These are phyloP conservation scores for Aschersonia sp. DNA, from an alignment of 2,329 filamentous ascomycete species.

Conservation along the genomic window DNA sequence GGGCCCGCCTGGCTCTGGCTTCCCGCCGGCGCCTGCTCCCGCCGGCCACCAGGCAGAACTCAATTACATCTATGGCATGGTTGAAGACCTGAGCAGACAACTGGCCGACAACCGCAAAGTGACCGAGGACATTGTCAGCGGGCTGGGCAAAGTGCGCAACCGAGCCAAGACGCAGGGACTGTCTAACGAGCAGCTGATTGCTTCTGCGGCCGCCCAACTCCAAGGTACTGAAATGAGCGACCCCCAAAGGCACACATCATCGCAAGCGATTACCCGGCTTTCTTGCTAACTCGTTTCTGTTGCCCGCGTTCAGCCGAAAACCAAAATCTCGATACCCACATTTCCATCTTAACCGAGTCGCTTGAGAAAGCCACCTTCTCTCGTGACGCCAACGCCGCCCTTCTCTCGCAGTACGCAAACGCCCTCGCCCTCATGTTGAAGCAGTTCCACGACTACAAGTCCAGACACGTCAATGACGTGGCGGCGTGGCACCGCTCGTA, in stretches of 20 bases:
- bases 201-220: constrained; percentile 39
- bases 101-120: constrained; percentile 46
- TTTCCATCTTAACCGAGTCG: constrained; percentile 46
- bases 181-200: constrained; percentile 44
- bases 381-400: constrained; percentile 44
- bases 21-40: constrained; percentile 40
- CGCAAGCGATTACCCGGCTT: background rate
- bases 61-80: constrained; percentile 54
- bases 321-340: constrained; percentile 43
- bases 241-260: background rate
- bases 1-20: constrained; percentile 9
- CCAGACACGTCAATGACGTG: constrained; percentile 46
- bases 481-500: constrained; percentile 53
- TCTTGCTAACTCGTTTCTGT: background rate
- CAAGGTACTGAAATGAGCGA: constrained; percentile 26
- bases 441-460: constrained; percentile 53
- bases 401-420: constrained; percentile 43
- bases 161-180: constrained; percentile 36
- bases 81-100: constrained; percentile 50
- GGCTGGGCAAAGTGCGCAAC: constrained; percentile 45
- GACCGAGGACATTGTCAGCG: constrained; percentile 50
- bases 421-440: constrained; percentile 43
- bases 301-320: constrained; percentile 32
- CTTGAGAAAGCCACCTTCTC: constrained; percentile 47
- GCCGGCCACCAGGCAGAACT: constrained; percentile 55